Evolutionary conservation across 768 basidiomycete species (phyloP).

Genomic region (Tremella mesenterica): DNA sequence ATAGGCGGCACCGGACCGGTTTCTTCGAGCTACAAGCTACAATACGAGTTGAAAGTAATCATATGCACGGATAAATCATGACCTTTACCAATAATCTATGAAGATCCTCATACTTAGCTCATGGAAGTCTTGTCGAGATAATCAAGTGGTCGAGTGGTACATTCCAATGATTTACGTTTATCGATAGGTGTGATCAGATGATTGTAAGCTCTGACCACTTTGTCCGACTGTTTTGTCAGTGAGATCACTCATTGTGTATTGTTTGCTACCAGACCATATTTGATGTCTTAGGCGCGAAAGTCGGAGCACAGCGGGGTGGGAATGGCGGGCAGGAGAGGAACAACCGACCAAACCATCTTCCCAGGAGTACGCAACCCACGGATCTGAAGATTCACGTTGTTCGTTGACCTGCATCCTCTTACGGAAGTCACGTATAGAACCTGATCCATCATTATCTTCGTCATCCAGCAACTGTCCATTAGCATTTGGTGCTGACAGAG

Average conservation of each 20-base stretch:
- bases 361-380: slow-evolving; percentile 33
- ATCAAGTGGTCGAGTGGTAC: neutral
- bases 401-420: slow-evolving; percentile 27
- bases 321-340: neutral
- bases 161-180: neutral
- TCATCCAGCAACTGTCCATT: slow-evolving; percentile 12
- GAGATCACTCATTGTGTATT: too few relatives aligned
- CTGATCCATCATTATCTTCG: slow-evolving; percentile 33
- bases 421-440: slow-evolving; percentile 35
- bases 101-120: neutral
- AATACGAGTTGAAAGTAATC: too few relatives aligned
- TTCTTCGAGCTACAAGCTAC: too few relatives aligned
- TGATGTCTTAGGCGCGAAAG: too few relatives aligned
- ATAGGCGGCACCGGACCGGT: too few relatives aligned
- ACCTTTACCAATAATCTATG: too few relatives aligned
- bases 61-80: too few relatives aligned
- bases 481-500: neutral
- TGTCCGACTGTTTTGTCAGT: neutral
- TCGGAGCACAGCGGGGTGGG: too few relatives aligned
- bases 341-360: slow-evolving; percentile 19
- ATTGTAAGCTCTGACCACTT: neutral
- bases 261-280: too few relatives aligned
- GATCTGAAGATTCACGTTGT: slow-evolving; percentile 22
- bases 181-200: neutral
- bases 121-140: neutral